Base-by-base conservation (phyloP, 495 filamentous ascomycete genomes). In the Trichoderma parareesei region DNA sequence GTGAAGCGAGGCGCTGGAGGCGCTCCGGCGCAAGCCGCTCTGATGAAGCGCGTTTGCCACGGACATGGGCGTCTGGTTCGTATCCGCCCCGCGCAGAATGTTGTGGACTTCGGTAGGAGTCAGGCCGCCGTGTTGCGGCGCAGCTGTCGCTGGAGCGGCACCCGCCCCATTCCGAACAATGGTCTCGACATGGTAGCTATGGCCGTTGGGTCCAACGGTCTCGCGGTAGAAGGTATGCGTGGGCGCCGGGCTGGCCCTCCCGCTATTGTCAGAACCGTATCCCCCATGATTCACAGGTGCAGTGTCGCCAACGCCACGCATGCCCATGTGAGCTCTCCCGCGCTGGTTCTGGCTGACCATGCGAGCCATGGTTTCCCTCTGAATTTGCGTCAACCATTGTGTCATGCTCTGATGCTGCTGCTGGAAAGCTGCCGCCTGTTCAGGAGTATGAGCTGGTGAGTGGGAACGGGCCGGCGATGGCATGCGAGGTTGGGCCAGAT, bases 41-140 rank as follows among this genome's bases (percentile, higher is more conserved):
- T 79, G 71, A 35, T 78, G 76, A 78, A 82, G 82, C 33, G 77
- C 78, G 67, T 75, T 75, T 0, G 74, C 70, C 69, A 78, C 76
- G n/a, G 67, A 67, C 42, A 75, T 76, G 4, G 72, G 73, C 7
- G 75, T 74, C 40, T 78, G 73, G 10, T 65, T 70, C n/a, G 75
- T 70, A 64, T 81, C 80, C 18, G 75, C 75, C 57, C 74, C 69
- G 38, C 77, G 75, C 5, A 82, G 63, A 9, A 76, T 73, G 64
- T 75, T 76, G 40, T 77, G 78, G 5, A 75, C 66, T 9, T 77
- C 76, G 16, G 71, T 66, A 14, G 70, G 65, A 3, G 72, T 71
- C 9, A 76, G 63, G 8, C 70, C 69, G 20, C 70, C 67, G 20
- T 33, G 53, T 13, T 48, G 64, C 16, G 61, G 60, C 18, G 67